These are phyloP conservation scores for Cordia subcordata DNA, from an alignment of 257 asterid species.

Conservation along the genomic window DNA sequence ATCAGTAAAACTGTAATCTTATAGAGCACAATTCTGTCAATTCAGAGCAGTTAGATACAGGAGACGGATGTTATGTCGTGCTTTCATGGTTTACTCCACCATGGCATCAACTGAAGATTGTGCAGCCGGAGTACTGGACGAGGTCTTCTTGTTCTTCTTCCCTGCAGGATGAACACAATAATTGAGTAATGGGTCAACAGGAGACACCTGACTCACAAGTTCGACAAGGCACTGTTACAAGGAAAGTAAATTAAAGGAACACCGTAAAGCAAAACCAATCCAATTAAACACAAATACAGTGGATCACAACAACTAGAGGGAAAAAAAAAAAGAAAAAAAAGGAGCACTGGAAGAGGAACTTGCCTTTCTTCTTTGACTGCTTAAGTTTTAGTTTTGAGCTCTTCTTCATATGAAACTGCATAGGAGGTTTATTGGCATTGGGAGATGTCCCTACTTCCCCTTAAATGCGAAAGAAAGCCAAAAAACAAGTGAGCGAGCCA, in stretches of 20 bases:
- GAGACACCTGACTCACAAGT: neutral
- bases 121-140: conserved; percentile 28
- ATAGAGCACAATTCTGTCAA: neutral
- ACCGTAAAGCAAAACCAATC: neutral
- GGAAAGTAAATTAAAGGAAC: neutral
- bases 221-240: neutral
- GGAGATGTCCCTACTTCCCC: conserved; percentile 27
- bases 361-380: conserved; percentile 64
- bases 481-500: too few relatives aligned
- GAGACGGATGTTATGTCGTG: neutral
- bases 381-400: conserved; percentile 44
- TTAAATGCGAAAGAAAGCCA: neutral
- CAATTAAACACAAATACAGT: neutral
- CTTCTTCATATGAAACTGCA: conserved; percentile 63
- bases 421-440: conserved; percentile 31
- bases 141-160: conserved; percentile 34
- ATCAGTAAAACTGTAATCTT: neutral
- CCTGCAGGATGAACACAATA: conserved; percentile 32
- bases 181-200: neutral
- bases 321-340: too few relatives aligned
- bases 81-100: conserved; percentile 41
- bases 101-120: conserved; percentile 44
- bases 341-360: conserved; percentile 3
- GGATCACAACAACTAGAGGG: neutral
- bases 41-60: too few relatives aligned